Base-by-base conservation (phyloP, 2,329 filamentous ascomycete species). In the Pseudocercospora vitis region DNA sequence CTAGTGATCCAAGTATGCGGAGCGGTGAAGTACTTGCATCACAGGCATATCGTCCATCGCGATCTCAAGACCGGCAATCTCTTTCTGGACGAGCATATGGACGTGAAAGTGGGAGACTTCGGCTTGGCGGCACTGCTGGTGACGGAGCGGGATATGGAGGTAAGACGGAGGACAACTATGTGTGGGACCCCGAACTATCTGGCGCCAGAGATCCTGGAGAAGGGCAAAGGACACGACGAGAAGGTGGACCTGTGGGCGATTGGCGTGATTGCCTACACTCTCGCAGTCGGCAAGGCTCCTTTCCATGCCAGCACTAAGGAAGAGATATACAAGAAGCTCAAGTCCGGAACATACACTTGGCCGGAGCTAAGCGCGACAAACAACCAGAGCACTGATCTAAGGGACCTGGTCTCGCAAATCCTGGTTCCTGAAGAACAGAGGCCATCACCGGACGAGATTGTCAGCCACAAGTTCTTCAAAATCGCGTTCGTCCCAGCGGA, bases 131-230 rank as follows among this genome's bases (percentile, higher is more conserved):
- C 95, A 23, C 78, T 99, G 64, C 79, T 97, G 52, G 85, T 97
- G 39, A 95, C 91, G 7, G 90, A 92, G 68, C 91, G 87, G 70
- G 94, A 99, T 67, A 89, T 89, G 81, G 86, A 85, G 71, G 90
- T 83, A 50, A 75, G 79, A 63, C 84, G 94, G 60, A 83, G 95
- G 65, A 96, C 90, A 21, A 99, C 94, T 5, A 83, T 99, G 55
- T 99, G 94, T 65, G 94, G 94, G 54, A 99, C 94, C 3, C 94
- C 94, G 1, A 99, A 99, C 72, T 99, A 99, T 70, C 96, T 99
- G 63, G 94, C 94, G 0, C 94, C 94, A 0, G 94, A 99, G 68
- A 96, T 99, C 57, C 75, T 99, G 48, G 89, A 96, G 68, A 96
- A 94, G 77, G 94, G 89, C 68, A 90, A 92, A 65, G 94, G 94